These are phyloP conservation scores for Microcera coccophila DNA, from an alignment of 2,329 filamentous ascomycete species.

Conservation along the genomic window DNA sequence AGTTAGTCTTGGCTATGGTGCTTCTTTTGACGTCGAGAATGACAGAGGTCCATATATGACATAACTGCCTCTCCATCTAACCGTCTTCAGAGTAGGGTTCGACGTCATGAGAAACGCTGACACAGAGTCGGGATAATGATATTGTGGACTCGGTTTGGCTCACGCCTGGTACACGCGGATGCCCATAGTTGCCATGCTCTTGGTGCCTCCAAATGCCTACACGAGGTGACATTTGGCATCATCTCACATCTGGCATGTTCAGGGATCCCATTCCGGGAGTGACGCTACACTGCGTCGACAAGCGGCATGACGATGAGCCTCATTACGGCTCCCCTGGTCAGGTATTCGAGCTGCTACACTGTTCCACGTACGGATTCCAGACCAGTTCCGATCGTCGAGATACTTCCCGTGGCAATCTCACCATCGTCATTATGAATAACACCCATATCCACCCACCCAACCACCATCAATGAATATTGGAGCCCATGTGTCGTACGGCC, in stretches of 20 bases:
- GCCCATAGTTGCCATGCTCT: too few relatives aligned
- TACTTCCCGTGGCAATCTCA: not conserved
- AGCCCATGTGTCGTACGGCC: too few relatives aligned
- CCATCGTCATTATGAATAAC: not conserved
- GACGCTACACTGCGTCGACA: not conserved
- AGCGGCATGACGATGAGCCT: not conserved
- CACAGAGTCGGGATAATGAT: not conserved
- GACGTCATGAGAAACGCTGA: too few relatives aligned
- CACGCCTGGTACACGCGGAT: too few relatives aligned
- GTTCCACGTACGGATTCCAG: not conserved
- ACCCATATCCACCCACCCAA: not conserved
- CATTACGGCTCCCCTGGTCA: too few relatives aligned
- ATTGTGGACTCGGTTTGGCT: not conserved
- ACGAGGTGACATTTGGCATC: constrained; percentile 18
- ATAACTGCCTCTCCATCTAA: not conserved
- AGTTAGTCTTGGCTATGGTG: constrained; percentile 11
- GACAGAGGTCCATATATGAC: constrained; percentile 12
- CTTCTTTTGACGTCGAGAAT: constrained; percentile 19
- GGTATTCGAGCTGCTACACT: not conserved
- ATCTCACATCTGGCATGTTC: constrained; percentile 12
- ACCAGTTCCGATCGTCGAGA: not conserved
- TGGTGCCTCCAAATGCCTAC: not conserved
- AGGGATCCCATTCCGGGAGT: not conserved
- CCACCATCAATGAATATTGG: not conserved
- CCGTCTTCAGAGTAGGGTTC: not conserved